phyloP scores from a whole-genome alignment of 2,329 filamentous ascomycete genomes.

The Monosporascus sp. region DNA sequence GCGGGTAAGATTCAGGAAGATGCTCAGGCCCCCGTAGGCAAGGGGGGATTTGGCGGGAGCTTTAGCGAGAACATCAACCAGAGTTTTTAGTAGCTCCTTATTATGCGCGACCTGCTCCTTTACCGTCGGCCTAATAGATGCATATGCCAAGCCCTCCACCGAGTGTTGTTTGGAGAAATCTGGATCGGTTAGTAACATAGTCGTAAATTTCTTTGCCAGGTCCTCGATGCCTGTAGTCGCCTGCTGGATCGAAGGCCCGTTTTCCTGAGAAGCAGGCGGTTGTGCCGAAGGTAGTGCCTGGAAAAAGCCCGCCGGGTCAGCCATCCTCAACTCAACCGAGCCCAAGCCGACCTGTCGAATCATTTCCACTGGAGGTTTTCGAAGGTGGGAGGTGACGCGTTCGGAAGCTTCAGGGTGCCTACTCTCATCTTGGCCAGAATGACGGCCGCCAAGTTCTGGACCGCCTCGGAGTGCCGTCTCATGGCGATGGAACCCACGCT shows the following conservation, averaged over 20 bases:
- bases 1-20: conserved; percentile 77
- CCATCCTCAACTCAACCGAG: conserved; percentile 29
- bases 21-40: conserved; percentile 80
- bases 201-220: conserved; percentile 58
- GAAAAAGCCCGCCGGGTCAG: conserved; percentile 37
- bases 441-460: conserved; percentile 65
- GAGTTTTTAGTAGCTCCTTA: conserved; percentile 58
- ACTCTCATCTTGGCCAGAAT: conserved; percentile 68
- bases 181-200: conserved; percentile 58
- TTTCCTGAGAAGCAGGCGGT: conserved; percentile 30
- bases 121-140: conserved; percentile 77
- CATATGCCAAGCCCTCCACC: conserved; percentile 88
- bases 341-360: conserved; percentile 13
- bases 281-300: conserved; percentile 50
- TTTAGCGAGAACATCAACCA: conserved; percentile 59
- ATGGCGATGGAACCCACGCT: conserved; percentile 54
- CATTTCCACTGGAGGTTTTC: conserved; percentile 22
- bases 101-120: conserved; percentile 77
- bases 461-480: conserved; percentile 55
- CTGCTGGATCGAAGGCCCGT: conserved; percentile 41
- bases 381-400: conserved; percentile 15
- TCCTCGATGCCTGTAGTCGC: conserved; percentile 60
- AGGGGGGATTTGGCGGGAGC: conserved; percentile 61
- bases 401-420: conserved; percentile 33
- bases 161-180: conserved; percentile 60